Conservation (phyloP, 2,329 filamentous ascomycete genomes). For the Tolypocladium cylindrosporum region DNA sequence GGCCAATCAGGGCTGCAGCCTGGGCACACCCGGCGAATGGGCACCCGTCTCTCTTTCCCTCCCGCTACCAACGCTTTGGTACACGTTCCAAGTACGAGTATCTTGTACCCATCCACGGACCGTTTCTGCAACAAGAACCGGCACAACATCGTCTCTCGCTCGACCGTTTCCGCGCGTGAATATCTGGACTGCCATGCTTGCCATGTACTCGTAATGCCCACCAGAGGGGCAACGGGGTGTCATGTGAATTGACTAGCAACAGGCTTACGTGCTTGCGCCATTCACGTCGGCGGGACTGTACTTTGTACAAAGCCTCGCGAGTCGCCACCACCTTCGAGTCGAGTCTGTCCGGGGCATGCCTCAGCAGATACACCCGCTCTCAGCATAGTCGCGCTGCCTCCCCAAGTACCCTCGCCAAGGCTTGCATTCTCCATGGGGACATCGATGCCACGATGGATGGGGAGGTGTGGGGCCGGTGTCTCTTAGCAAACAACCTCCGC, state of each 20-base stretch:
- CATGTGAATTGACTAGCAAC: no score
- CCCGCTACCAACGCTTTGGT: background rate
- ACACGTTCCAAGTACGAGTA: background rate
- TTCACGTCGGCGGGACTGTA: no score
- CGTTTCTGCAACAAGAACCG: background rate
- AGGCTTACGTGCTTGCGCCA: no score
- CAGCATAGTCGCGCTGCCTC: background rate
- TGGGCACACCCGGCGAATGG: constrained; percentile 1
- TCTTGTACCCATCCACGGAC: background rate
- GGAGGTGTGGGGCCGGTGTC: background rate
- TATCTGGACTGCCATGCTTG: background rate
- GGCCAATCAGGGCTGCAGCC: constrained; percentile 3
- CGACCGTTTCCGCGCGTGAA: background rate
- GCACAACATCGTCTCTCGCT: background rate
- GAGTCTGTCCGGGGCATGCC: background rate
- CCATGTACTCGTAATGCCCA: background rate
- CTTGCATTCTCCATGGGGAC: background rate
- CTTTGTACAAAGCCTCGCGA: no score
- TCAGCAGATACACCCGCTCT: background rate
- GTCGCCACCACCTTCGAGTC: background rate
- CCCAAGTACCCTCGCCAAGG: background rate
- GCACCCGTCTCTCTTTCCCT: background rate
- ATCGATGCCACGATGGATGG: background rate
- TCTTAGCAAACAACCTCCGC: background rate
- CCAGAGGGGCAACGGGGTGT: no score